Base-by-base conservation (phyloP, 2,329 filamentous ascomycete species). In the Pseudogymnoascus destructans region DNA sequence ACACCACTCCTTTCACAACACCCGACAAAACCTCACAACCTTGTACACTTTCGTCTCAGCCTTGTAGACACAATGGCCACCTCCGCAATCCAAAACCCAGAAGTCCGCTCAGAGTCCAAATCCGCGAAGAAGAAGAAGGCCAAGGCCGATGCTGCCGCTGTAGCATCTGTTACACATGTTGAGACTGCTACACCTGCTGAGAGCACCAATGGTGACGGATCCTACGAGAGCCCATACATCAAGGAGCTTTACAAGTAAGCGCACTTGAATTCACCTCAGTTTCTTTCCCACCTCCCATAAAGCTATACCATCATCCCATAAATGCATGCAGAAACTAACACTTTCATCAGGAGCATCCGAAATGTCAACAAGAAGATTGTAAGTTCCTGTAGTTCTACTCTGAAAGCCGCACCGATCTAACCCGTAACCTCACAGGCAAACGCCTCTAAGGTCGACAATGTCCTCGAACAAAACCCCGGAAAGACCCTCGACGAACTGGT, bases 301-400 rank as follows among this genome's bases (percentile, higher is more conserved):
- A 42, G 15, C 58, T 58, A 19, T 8, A 1, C 15, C 32, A 15
- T n/a, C 35, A 38, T 35, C 15, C 42, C 32, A 8, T 40, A 27
- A 11, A 2, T 6, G 11, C 23, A 30, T 0, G 11, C 8, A 17
- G 11, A 27, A 9, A 58, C 61, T 64, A 57, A 66, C 46, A 15
- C 52, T n/a, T 10, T 13, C 11, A 60, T 46, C 61, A 95, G 90
- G 79, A 89, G 82, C 72, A 87, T 96, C 66, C 90, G 92, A 69
- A 95, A 93, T 72, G 76, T 93, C 68, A 87, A 84, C 77, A 97
- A 96, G 81, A 96, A 96, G 75, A 84, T 97, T 67, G 89, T 95
- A 74, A 75, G 87, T 76, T 7, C 55, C n/a, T 2, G 30, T 3
- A n/a, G 15, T 9, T 36, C 40, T 6, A 10, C 21, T 25, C 15